Evolutionary conservation across 106 monocot genomes (phyloP), one percentile per base, ranked within the genome.

Genomic region (Dendrobium catenatum): DNA sequence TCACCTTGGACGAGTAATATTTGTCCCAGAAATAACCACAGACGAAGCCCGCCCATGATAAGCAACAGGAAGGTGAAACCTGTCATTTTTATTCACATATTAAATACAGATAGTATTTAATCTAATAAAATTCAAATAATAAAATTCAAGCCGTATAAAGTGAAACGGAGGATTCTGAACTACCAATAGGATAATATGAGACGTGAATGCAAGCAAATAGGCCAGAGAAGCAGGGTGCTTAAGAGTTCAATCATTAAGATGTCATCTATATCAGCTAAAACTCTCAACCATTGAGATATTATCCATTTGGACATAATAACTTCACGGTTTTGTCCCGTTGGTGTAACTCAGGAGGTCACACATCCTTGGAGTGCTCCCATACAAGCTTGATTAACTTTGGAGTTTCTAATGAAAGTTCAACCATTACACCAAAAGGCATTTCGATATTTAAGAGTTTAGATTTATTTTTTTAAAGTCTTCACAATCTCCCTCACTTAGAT

Each of bases 21-120:
- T 87, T 77, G 98, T 95, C 72, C 95, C 98, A 68, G 98, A 99
- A 17, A 95, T 86, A 72, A 99, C 88, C 7, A 99, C 76, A 83
- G 98, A 95, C 10, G 98, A 99, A 79, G 95, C 91, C 42, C 99
- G 85, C 42, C 99, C 99, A 85, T 99, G 95, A 89, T 99, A 99
- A 78, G 88, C 99, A 80, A 99, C 83, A 44, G 99, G 99, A 86
- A 99, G 87, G 76, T 95, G 89, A 86, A 91, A 95, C 99, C 99
- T 99, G 87, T 79, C 79, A 56, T 47, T 77, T 9, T 24, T 61
- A 44, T 29, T 19, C 43, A 44, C 43, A 43, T 42, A 29, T 74
- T 42, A 74, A 74, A 42, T 44, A 42, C 19, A 43, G 19, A 74
- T 42, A 4, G 61, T 8, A 74, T 7, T 74, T 19, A 70, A 70